A percentile compares a stretch with the other conserved stretches of the same genome.
These are phyloP conservation scores for Chrysosporium keratinophilum DNA, from an alignment of 2,329 filamentous ascomycete genomes.

Conservation along the genomic window DNA sequence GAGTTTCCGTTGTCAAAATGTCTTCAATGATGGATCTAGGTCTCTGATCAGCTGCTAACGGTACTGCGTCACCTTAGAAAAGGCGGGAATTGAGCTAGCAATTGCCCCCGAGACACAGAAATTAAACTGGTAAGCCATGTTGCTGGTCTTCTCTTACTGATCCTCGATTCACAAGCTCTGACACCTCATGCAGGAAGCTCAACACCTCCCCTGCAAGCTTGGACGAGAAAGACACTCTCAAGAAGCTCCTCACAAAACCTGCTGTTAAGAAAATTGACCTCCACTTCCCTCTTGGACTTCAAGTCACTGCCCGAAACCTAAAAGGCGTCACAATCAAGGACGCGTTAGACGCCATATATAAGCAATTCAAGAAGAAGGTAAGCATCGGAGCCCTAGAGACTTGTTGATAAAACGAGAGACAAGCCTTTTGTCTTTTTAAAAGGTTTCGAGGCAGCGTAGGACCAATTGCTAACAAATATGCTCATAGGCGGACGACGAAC, in stretches of 20 bases:
- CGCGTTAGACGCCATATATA: constrained; percentile 87
- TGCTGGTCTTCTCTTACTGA: not conserved
- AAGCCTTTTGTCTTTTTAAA: not conserved
- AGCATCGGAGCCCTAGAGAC: not conserved
- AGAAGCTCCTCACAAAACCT: constrained; percentile 67
- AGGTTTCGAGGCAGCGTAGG: constrained; percentile 18
- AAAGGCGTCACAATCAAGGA: constrained; percentile 97
- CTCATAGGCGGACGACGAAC: constrained; percentile 72
- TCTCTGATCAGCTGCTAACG: not conserved
- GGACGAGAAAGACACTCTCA: constrained; percentile 75
- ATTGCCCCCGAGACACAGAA: constrained; percentile 76
- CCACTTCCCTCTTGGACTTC: constrained; percentile 76
- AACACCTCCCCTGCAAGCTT: constrained; percentile 70
- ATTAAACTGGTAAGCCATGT: constrained; percentile 64
- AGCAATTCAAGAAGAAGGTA: constrained; percentile 94
- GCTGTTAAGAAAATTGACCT: constrained; percentile 91
- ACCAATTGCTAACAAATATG: not conserved
- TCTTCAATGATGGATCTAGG: not conserved
- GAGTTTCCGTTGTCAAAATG: constrained; percentile 24
- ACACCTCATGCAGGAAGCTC: constrained; percentile 60
- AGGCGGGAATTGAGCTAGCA: constrained; percentile 58
- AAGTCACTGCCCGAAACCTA: constrained; percentile 80
- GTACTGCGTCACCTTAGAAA: constrained; percentile 46
- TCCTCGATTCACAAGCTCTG: not conserved
- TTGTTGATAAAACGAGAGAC: too few relatives aligned